Conservation (phyloP, 2,329 filamentous ascomycete species). For the Tolypocladium cylindrosporum region DNA sequence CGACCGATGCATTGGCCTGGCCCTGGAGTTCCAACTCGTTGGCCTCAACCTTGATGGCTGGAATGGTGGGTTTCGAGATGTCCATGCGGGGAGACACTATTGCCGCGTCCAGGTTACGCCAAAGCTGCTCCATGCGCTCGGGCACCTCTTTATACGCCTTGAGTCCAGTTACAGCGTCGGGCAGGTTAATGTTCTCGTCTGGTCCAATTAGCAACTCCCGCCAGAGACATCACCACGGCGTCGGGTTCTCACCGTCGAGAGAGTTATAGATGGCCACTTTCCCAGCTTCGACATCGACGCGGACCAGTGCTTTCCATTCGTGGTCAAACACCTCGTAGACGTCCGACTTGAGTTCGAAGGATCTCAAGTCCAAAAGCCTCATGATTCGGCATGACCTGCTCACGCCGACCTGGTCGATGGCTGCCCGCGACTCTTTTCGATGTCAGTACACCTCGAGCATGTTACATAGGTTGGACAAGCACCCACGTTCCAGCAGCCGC, state of each 20-base stretch:
- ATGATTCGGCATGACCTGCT: conserved; percentile 53
- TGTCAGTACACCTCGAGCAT: conserved; percentile 4
- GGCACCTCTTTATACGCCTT: conserved; percentile 52
- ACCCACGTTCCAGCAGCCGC: conserved; percentile 43
- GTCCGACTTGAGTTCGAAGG: conserved; percentile 54
- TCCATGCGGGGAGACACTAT: conserved; percentile 52
- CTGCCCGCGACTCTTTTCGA: conserved; percentile 40
- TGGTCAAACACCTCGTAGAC: conserved; percentile 57
- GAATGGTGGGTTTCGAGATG: conserved; percentile 19
- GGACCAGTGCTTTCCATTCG: conserved; percentile 62
- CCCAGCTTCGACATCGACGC: conserved; percentile 45
- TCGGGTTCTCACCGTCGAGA: conserved; percentile 33
- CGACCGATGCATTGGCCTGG: conserved; percentile 32
- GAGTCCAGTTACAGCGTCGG: conserved; percentile 44
- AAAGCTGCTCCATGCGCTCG: conserved; percentile 48
- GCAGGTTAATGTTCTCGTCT: conserved; percentile 43
- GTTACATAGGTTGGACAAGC: background rate
- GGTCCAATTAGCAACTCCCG: conserved; percentile 8
- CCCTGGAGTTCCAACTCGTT: conserved; percentile 33
- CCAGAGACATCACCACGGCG: too few relatives aligned
- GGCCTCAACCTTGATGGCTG: conserved; percentile 29
- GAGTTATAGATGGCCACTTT: conserved; percentile 46
- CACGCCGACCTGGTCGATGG: conserved; percentile 48
- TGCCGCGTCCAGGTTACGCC: conserved; percentile 50
- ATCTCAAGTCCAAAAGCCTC: conserved; percentile 54